A percentile compares a stretch with the other conserved stretches of the same genome.
Conservation (phyloP, 2,329 filamentous ascomycete genomes). For the Apiospora arundinis region DNA sequence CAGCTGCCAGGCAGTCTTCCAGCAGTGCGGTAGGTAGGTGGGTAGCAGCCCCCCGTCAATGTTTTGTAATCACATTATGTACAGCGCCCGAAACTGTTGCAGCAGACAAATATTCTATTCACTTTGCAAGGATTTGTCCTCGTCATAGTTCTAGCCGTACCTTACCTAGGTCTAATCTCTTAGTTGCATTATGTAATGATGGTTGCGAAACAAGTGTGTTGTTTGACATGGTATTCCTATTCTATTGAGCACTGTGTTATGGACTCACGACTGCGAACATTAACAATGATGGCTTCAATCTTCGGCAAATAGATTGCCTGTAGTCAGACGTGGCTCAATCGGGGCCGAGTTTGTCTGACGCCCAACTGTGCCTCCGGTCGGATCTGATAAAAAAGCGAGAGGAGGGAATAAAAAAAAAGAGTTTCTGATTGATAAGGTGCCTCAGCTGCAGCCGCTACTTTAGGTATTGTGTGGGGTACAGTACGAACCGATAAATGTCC, state of each 20-base stretch:
- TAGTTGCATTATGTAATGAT: not conserved
- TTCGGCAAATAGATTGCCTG: not conserved
- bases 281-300: not conserved
- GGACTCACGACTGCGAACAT: not conserved
- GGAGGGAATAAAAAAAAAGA: not conserved
- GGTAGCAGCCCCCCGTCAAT: not conserved
- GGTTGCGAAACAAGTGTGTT: not conserved
- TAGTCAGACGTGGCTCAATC: not conserved
- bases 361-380: constrained; percentile 9
- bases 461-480: constrained; percentile 10
- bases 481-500: not conserved
- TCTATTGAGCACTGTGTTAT: not conserved
- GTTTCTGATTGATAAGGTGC: constrained; percentile 18
- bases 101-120: not conserved
- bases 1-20: not conserved
- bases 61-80: not conserved
- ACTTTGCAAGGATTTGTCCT: constrained; percentile 1
- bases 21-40: too few relatives aligned
- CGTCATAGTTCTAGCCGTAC: not conserved
- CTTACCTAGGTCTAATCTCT: too few relatives aligned
- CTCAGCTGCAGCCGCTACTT: not conserved
- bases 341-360: not conserved
- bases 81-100: not conserved
- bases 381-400: constrained; percentile 8
- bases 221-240: too few relatives aligned